Evolutionary conservation across 1,139 yeast species (phyloP), one percentile per base, ranked within the genome.

Genomic region (Schizosaccharomyces versatilis): DNA sequence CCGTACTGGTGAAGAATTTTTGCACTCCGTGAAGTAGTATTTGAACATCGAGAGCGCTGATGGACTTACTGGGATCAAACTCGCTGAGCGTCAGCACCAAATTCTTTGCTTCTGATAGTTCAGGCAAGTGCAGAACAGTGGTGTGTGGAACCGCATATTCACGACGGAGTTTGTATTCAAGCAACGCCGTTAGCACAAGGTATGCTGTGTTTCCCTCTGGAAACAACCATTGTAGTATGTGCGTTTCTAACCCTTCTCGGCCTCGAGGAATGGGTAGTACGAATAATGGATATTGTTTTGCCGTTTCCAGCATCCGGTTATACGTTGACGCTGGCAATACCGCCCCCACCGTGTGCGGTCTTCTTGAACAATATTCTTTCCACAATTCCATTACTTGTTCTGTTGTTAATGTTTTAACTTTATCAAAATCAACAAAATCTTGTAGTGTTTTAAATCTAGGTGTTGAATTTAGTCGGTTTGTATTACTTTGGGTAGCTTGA

Each of bases 101-200:
- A 1, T 73, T 79, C 61, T 83, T 81, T 17, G 74, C 73, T 0
- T 74, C 72, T 6, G 73, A 71, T 55, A 90, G 69, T 56, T 93
- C 96, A 55, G 80, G 78, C 69, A 90, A 97, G 73, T 90, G 83
- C 67, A 80, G 78, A 60, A 90, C 71, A 0, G 95, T 84, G 0
- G 97, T 86, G 66, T 93, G 98, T 1, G 98, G 98, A 63, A 84
- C 80, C 10, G 98, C 95, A 67, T 74, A 93, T 64, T 88, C 97
- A 59, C 78, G 79, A 65, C 90, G 96, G 44, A 86, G 74, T 67
- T 90, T 88, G 68, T 79, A 93, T 67, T 93, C 98, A 1, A 94
- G 93, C 59, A 93, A 74, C 0, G 96, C 80, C 1, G 98, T 93
- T 62, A 93, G 72, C 76, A 93, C 76, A 66, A 95, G 84, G 68